phyloP scores from a whole-genome alignment of 768 basidiomycete genomes.

The Suillus hirtellus region DNA sequence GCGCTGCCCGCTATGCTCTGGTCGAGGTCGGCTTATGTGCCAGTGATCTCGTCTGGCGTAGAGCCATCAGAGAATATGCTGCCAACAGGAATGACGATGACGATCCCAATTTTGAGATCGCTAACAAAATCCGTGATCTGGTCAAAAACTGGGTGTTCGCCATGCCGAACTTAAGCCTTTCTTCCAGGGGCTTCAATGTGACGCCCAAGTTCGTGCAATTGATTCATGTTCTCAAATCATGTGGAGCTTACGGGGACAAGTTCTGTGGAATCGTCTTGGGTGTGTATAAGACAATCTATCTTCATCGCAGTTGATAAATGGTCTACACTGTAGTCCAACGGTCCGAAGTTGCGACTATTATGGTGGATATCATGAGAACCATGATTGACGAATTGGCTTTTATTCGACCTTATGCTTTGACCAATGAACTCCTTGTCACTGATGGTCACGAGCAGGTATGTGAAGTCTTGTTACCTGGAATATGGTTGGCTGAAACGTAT shows the following conservation, averaged over 20 bases:
- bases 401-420: constrained; percentile 54
- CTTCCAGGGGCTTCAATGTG: constrained; percentile 63
- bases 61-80: constrained; percentile 41
- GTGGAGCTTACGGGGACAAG: constrained; percentile 48
- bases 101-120: constrained; percentile 27
- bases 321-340: constrained; percentile 47
- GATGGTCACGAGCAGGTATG: constrained; percentile 37
- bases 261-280: constrained; percentile 73
- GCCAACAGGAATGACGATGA: constrained; percentile 39
- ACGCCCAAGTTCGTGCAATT: constrained; percentile 66
- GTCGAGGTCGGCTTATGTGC: constrained; percentile 67
- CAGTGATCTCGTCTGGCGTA: constrained; percentile 69
- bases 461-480: constrained; percentile 9
- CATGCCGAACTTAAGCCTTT: constrained; percentile 60
- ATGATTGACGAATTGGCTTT: constrained; percentile 52
- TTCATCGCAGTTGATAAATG: constrained; percentile 9
- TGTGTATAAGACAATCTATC: constrained; percentile 26
- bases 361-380: constrained; percentile 59
- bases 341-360: constrained; percentile 51
- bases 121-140: constrained; percentile 34
- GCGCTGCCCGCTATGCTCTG: constrained; percentile 45
- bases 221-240: constrained; percentile 58
- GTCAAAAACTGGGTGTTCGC: constrained; percentile 64
- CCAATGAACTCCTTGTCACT: constrained; percentile 35
- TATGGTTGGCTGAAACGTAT: constrained; percentile 30